These are phyloP conservation scores for Alloascoidea africana DNA, from an alignment of 805 yeast genomes.

Conservation along the genomic window DNA sequence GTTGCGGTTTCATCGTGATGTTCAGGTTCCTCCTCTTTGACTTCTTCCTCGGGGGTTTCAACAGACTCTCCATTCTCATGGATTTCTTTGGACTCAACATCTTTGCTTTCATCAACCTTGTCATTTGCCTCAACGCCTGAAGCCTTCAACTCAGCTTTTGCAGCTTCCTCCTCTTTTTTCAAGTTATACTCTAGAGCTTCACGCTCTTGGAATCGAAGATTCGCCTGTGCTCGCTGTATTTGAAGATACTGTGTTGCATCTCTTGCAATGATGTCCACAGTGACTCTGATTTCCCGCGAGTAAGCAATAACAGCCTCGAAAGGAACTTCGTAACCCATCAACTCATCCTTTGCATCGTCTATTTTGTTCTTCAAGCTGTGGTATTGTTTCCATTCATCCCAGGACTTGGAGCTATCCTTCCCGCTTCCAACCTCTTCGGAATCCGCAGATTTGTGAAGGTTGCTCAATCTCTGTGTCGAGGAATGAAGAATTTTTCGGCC, in stretches of 20 bases:
- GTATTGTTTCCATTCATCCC: conserved; percentile 26
- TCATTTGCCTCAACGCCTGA: too few relatives aligned
- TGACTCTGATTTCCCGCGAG: conserved; percentile 26
- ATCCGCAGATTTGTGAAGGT: conserved; percentile 2
- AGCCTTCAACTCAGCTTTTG: too few relatives aligned
- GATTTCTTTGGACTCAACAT: not conserved
- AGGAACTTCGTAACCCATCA: conserved; percentile 21
- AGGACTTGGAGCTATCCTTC: conserved; percentile 14
- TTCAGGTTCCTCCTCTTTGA: not conserved
- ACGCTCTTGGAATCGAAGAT: not conserved
- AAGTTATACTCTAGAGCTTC: not conserved
- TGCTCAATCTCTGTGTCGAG: conserved; percentile 3
- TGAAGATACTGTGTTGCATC: conserved; percentile 27
- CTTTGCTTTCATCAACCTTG: not conserved
- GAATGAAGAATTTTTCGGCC: conserved; percentile 21
- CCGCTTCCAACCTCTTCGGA: conserved; percentile 6
- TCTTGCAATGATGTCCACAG: conserved; percentile 22
- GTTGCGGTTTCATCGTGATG: not conserved
- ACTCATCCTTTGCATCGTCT: conserved; percentile 22
- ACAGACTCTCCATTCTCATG: too few relatives aligned
- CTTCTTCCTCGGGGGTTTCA: not conserved
- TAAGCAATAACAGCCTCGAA: conserved; percentile 23
- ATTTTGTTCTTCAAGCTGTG: conserved; percentile 25
- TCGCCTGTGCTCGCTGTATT: conserved; percentile 1
- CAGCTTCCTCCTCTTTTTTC: not conserved